Evolutionary conservation across 495 filamentous ascomycete genomes (phyloP).

Genomic region (Cenococcum geophilum): DNA sequence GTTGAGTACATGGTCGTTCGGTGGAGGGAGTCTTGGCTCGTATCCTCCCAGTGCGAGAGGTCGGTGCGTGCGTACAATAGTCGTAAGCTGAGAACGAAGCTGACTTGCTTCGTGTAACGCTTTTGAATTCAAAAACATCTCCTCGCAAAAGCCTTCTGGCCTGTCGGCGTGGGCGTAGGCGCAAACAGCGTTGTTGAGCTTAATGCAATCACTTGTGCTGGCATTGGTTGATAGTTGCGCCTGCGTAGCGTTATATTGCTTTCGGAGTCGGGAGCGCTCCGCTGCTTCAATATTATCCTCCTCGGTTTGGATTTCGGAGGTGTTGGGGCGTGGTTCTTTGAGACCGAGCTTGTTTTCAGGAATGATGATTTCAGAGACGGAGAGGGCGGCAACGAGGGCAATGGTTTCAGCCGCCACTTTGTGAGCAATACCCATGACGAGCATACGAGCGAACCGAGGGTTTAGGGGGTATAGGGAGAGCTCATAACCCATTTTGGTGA

Average conservation of each 20-base stretch:
- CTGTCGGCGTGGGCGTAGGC: conserved; percentile 73
- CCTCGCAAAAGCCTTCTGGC: conserved; percentile 62
- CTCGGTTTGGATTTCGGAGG: conserved; percentile 51
- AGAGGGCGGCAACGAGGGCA: conserved; percentile 80
- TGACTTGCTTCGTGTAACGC: conserved; percentile 78
- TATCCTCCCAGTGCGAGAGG: conserved; percentile 57
- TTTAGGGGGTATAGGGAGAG: conserved; percentile 85
- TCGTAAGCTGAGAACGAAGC: conserved; percentile 72
- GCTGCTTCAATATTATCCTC: conserved; percentile 62
- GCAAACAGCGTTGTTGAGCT: conserved; percentile 77
- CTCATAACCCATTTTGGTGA: conserved; percentile 68
- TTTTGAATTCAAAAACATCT: conserved; percentile 80
- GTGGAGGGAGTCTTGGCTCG: conserved; percentile 56
- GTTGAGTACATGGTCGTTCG: conserved; percentile 64
- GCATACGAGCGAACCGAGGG: conserved; percentile 84
- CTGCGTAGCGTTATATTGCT: conserved; percentile 69
- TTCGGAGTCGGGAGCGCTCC: conserved; percentile 55
- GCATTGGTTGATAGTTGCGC: conserved; percentile 75
- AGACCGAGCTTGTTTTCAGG: conserved; percentile 71
- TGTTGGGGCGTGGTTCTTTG: conserved; percentile 6
- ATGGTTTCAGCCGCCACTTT: conserved; percentile 80
- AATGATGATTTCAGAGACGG: conserved; percentile 84
- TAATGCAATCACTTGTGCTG: conserved; percentile 78
- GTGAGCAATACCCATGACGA: conserved; percentile 78
- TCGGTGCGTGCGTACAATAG: conserved; percentile 70